Conservation (phyloP, 768 basidiomycete genomes). For the Vararia minispora region DNA sequence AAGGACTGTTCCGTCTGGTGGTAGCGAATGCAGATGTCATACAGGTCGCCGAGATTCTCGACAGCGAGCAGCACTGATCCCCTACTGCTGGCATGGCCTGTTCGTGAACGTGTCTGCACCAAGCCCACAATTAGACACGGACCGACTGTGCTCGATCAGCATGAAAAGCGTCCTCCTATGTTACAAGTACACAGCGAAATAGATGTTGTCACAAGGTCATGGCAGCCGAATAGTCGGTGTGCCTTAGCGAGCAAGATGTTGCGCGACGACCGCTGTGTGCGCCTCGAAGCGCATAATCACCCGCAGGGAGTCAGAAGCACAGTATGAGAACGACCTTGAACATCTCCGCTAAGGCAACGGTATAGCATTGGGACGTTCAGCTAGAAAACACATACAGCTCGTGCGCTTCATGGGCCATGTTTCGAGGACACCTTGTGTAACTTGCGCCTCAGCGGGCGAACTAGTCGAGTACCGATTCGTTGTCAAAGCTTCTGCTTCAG, state of each 20-base stretch:
- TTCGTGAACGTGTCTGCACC: not conserved
- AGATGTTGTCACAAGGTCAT: conserved; percentile 13
- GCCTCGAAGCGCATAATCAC: conserved; percentile 6
- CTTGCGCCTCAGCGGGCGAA: too few relatives aligned
- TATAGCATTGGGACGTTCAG: conserved; percentile 13
- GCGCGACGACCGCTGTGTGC: not conserved
- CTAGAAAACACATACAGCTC: too few relatives aligned
- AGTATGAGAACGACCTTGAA: not conserved
- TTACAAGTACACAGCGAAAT: conserved; percentile 15
- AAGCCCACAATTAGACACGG: conserved; percentile 3
- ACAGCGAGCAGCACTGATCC: conserved; percentile 9
- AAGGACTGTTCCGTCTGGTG: conserved; percentile 3
- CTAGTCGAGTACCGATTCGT: conserved; percentile 13
- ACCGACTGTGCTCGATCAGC: conserved; percentile 6
- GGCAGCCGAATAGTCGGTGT: conserved; percentile 12
- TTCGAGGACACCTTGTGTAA: too few relatives aligned
- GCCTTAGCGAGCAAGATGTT: too few relatives aligned
- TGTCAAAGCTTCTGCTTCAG: conserved; percentile 17
- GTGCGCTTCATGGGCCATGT: too few relatives aligned
- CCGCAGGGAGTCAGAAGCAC: conserved; percentile 4
- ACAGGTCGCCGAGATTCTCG: not conserved
- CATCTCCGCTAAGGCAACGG: not conserved
- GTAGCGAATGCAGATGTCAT: conserved; percentile 10
- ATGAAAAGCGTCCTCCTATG: conserved; percentile 14
- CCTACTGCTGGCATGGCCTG: too few relatives aligned